Percentiles rank a stretch among this genome's conserved stretches.
phyloP scores from a whole-genome alignment of 257 asterid species.

The Datura wrightii region DNA sequence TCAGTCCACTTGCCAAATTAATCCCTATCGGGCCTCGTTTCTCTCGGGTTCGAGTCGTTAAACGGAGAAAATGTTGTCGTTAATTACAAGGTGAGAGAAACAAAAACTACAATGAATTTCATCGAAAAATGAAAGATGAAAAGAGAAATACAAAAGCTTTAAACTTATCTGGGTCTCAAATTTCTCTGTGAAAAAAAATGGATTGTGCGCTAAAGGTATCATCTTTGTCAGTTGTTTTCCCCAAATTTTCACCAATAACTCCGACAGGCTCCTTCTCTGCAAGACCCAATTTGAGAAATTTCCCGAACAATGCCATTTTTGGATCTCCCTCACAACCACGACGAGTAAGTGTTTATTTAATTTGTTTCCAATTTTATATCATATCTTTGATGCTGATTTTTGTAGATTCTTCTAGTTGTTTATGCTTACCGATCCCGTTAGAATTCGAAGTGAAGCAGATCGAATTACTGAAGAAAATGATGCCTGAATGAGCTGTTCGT shows the following conservation, averaged over 20 bases:
- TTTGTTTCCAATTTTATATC: background rate
- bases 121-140: background rate
- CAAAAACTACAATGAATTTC: background rate
- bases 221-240: background rate
- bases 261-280: background rate
- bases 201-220: background rate
- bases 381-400: background rate
- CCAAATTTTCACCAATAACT: background rate
- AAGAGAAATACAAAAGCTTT: background rate
- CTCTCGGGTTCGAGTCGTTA: background rate
- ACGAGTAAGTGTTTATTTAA: background rate
- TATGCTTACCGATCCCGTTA: background rate
- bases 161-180: background rate
- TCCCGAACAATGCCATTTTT: background rate
- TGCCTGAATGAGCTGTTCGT: background rate
- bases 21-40: background rate
- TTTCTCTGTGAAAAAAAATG: background rate
- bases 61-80: background rate
- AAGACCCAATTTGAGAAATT: background rate
- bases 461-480: background rate
- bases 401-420: background rate
- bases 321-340: background rate
- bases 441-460: background rate
- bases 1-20: background rate
- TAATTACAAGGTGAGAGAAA: background rate